Base-by-base conservation (phyloP, 2,329 filamentous ascomycete species). In the Neofusicoccum parvum region DNA sequence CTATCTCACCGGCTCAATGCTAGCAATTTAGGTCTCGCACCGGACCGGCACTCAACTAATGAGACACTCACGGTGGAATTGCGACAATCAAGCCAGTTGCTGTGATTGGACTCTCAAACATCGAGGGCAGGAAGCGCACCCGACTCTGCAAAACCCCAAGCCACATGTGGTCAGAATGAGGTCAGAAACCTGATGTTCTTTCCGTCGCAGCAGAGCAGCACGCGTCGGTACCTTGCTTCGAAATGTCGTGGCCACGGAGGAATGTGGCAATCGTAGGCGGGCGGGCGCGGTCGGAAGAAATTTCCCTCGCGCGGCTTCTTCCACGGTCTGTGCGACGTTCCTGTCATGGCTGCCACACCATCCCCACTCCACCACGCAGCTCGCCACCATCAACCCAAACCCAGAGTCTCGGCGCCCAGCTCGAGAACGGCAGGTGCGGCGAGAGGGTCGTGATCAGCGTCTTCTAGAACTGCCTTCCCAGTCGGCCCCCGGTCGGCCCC, bases 361-460 rank as follows among this genome's bases (percentile, higher is more conserved):
- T 23, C 39, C 27, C 41, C 20, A 34, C 23, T 14, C n/a, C 12
- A 32, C 23, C 48, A 7, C 15, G 20, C 6, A 11, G 15, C 10
- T 37, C 50, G 27, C 34, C 56, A 34, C 56, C 27, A 32, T 32
- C 27, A 32, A 32, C 54, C 56, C 37, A 27, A 5, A 48, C 11
- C 56, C 43, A 60, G 32, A 4, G 1, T 14, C 41, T 60, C 45
- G 56, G 56, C 32, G 41, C 56, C 43, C 56, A 60, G 43, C 56
- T n/a, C 56, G 23, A n/a, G 20, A 43, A 11, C 53, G 53, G 37
- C 37, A 58, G 53, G 56, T 39, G 56, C 41, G 43, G 56, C 48
- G 32, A 20, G 14, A 15, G 14, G 32, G 7, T 27, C 15, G 14
- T 17, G 32, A 60, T 60, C 43, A 20, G 56, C 56, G 56, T 14